A percentile compares a stretch with the other conserved stretches of the same genome.
Evolutionary conservation across 2,329 filamentous ascomycete genomes (phyloP).

Genomic region (Nectriaceae sp.): DNA sequence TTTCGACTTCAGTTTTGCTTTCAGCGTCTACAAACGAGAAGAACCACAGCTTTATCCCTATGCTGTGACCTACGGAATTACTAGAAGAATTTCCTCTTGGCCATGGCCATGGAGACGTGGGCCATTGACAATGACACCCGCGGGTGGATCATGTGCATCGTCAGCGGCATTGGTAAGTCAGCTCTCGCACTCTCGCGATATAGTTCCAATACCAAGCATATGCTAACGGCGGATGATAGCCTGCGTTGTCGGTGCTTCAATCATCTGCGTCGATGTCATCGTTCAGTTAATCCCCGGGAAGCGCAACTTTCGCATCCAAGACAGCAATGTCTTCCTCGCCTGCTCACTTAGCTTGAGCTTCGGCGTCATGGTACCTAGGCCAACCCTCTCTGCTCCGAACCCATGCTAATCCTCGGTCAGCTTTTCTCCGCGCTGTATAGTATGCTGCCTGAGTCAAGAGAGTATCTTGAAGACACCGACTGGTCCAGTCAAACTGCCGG

Average conservation of each 20-base stretch:
- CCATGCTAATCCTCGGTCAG: slow-evolving; percentile 44
- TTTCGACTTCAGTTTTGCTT: no score
- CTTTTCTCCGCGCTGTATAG: slow-evolving; percentile 89
- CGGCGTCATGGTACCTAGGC: slow-evolving; percentile 77
- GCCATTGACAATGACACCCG: slow-evolving; percentile 76
- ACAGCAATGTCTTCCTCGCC: slow-evolving; percentile 86
- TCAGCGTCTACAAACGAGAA: no score
- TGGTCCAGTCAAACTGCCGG: slow-evolving; percentile 68
- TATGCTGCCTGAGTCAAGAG: slow-evolving; percentile 86
- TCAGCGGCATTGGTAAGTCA: slow-evolving; percentile 71
- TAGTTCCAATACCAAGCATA: no score
- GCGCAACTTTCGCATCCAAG: slow-evolving; percentile 80
- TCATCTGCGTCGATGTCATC: slow-evolving; percentile 85
- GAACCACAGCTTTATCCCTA: no score
- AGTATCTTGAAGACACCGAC: slow-evolving; percentile 71
- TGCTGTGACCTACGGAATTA: no score
- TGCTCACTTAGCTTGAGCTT: slow-evolving; percentile 90
- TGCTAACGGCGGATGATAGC: no score
- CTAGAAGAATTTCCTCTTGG: no score
- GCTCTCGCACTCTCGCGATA: no score
- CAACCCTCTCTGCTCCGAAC: background rate
- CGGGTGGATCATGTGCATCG: slow-evolving; percentile 90
- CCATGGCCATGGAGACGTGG: slow-evolving; percentile 40
- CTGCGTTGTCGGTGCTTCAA: slow-evolving; percentile 73
- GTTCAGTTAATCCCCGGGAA: slow-evolving; percentile 72